Evolutionary conservation across 2,329 filamentous ascomycete species (phyloP).

Genomic region (Diaporthe citrichinensis): DNA sequence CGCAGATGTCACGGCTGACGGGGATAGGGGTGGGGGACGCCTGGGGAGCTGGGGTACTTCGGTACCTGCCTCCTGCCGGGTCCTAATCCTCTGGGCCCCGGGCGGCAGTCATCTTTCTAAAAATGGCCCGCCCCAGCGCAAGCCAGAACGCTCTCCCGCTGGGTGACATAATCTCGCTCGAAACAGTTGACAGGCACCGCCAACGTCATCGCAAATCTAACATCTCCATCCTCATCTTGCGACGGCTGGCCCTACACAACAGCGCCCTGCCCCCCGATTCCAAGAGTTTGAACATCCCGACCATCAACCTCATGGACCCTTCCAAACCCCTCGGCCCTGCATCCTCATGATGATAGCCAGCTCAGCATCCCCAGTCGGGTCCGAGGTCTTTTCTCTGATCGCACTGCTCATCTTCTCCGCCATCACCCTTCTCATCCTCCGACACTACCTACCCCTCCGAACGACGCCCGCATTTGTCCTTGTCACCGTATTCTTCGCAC

Average conservation of each 20-base stretch:
- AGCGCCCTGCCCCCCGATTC: neutral
- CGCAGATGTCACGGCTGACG: neutral
- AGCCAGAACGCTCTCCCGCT: neutral
- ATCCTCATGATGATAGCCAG: slow-evolving; percentile 42
- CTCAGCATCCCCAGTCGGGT: slow-evolving; percentile 75
- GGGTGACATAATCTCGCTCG: slow-evolving; percentile 38
- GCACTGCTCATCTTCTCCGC: slow-evolving; percentile 81
- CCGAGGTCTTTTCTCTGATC: slow-evolving; percentile 81
- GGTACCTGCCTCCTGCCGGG: neutral
- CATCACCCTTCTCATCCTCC: slow-evolving; percentile 85
- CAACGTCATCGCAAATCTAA: slow-evolving; percentile 40
- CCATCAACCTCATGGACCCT: slow-evolving; percentile 34
- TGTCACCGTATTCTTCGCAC: slow-evolving; percentile 94
- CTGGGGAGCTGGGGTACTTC: neutral
- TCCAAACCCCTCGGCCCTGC: slow-evolving; percentile 13
- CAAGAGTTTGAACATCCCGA: slow-evolving; percentile 16
- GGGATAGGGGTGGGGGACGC: neutral
- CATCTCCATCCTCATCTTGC: slow-evolving; percentile 38
- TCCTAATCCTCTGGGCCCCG: neutral
- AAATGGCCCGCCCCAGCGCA: slow-evolving; percentile 8
- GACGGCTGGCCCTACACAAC: neutral
- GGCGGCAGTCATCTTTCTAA: slow-evolving; percentile 18
- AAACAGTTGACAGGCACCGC: slow-evolving; percentile 28
- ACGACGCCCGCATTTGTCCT: slow-evolving; percentile 91
- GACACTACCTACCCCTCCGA: slow-evolving; percentile 91